Base-by-base conservation (phyloP, 345 rosid genomes). In the Clarkia xantiana region DNA sequence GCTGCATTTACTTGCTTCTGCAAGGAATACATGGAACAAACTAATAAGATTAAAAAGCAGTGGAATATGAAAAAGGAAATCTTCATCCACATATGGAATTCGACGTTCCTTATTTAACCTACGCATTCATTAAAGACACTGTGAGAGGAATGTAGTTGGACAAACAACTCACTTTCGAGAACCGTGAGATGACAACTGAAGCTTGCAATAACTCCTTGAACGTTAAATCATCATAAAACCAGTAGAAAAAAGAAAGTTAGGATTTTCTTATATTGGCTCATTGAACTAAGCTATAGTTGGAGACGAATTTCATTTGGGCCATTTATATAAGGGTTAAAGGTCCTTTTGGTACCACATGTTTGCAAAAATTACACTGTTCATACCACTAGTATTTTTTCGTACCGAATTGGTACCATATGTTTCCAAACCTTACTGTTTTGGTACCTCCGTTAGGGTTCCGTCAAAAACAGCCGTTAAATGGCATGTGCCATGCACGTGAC, bases 181-280 rank as follows among this genome's bases (percentile, higher is more conserved):
- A 18, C 49, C 61, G 62, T 10, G 42, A 46, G 57, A 70, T 17
- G 78, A 75, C 50, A 74, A 44, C 41, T 55, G 64, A 52, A 77
- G 74, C 62, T 62, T 73, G 79, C 66, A 85, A 57, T 40, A 89
- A 94, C 69, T 85, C 68, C 63, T 76, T 75, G 66, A 89, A 85
- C 62, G 85, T 64, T 18, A 80, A n/a, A 59, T 85, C 95, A 55
- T 85, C 97, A 95, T 89, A 59, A 60, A 72, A 10, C 29, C 45
- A 62, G 8, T 51, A 51, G 67, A 47, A 51, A 11, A 55, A 45
- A 51, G 55, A 56, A 61, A 10, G 7, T 61, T 18, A 47, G 44
- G 25, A 19, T 45, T 34, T 2, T 39, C 60, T 18, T 12, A 6
- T 46, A 10, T 18, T 11, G 29, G 47, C 13, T 46, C 49, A 46